Evolutionary conservation across 2,329 filamentous ascomycete genomes (phyloP), one percentile per base, ranked within the genome.

Genomic region (Waltergamsia citrina): DNA sequence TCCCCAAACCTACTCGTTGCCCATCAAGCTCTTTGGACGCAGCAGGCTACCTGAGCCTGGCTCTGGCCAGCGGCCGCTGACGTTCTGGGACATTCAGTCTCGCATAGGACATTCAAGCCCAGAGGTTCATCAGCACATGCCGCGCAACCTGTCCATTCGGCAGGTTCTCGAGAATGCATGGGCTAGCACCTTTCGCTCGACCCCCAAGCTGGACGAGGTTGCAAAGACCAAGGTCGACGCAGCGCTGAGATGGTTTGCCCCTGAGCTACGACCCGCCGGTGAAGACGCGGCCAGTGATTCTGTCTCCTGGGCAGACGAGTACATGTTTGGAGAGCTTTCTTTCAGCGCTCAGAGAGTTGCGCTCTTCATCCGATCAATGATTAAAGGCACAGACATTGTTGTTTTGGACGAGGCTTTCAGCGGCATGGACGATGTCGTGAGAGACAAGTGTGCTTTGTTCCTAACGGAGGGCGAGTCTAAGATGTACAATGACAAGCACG

Each of bases 51-150:
- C 90, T 0, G 74, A 82, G 36, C 71, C 74, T 0, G 83, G 81
- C 0, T 75, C 74, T 1, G 65, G 62, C 2, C 54, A 74, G 35
- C 71, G 72, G 0, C 87, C 85, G 0, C 77, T 96, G 22, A 93
- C 85, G 0, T 82, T 95, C 38, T 96, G 94, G 67, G 88, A 96
- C 41, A 76, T 98, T 7, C 92, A 96, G 54, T 70, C 78, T 1
- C 79, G 85, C 17, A 85, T 98, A 43, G 92, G 92, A 9, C 88
- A 96, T 54, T 92, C 87, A 0, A 93, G 85, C 40, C 92, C 92
- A 0, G 92, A 96, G 53, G 83, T 96, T 5, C 88, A 96, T 49
- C 80, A 85, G 34, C 87, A 94, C 56, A 95, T 96, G 61, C 90
- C 92, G 1, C 79, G 81, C 32, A 67, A 72, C 23, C 64, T 94